phyloP scores from a whole-genome alignment of 2,329 filamentous ascomycete species.

The Colletotrichum chrysophilum region DNA sequence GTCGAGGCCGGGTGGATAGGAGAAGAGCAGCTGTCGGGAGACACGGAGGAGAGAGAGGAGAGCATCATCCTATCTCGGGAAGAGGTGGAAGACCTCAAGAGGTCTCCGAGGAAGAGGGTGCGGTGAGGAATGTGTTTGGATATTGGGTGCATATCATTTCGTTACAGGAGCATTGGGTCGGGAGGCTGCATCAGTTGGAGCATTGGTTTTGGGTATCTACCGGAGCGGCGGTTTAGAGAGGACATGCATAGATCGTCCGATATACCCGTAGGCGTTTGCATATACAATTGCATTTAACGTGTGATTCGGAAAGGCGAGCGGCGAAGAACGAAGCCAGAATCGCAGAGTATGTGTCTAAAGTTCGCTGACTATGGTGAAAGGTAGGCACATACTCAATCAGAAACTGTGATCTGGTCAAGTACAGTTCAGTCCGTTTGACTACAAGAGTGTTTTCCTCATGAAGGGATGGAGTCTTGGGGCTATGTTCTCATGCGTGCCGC shows the following conservation, averaged over 20 bases:
- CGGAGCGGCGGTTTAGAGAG: not conserved
- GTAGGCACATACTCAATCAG: too few relatives aligned
- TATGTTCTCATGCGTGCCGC: too few relatives aligned
- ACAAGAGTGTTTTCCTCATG: too few relatives aligned
- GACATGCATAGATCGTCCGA: not conserved
- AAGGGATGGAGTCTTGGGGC: too few relatives aligned
- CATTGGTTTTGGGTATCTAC: not conserved
- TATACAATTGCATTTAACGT: not conserved
- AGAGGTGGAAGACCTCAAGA: slow-evolving; percentile 25
- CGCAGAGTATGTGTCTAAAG: too few relatives aligned
- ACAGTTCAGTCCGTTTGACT: too few relatives aligned
- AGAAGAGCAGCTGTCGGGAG: slow-evolving; percentile 54
- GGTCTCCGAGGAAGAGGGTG: not conserved
- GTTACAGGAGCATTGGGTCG: not conserved
- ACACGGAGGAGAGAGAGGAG: slow-evolving; percentile 38
- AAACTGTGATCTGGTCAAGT: too few relatives aligned
- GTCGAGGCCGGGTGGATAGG: slow-evolving; percentile 64
- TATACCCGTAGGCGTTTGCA: not conserved
- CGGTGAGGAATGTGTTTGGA: not conserved
- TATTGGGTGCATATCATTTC: not conserved
- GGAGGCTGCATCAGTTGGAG: not conserved
- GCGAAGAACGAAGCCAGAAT: too few relatives aligned
- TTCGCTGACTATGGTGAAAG: too few relatives aligned
- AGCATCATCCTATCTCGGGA: slow-evolving; percentile 43
- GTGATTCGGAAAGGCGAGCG: too few relatives aligned